phyloP scores from a whole-genome alignment of 305 asterid species.

The Solanum hybrid region DNA sequence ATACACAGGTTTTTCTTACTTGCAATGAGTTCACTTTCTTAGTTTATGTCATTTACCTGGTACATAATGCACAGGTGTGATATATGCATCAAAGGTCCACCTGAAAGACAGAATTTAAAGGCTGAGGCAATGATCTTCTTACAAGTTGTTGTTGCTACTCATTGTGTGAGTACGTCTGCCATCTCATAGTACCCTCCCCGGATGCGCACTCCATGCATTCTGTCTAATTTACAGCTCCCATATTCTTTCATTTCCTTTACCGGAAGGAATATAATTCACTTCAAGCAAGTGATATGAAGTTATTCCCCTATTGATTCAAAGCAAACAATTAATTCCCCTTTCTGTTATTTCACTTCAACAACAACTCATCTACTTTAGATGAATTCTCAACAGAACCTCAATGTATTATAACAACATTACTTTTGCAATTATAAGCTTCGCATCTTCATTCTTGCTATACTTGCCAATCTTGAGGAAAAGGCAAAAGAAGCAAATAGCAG shows the following conservation, averaged over 20 bases:
- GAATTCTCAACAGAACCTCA: background rate
- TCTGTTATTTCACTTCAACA: background rate
- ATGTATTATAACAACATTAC: slow-evolving; percentile 15
- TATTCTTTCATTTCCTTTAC: background rate
- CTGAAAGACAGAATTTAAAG: slow-evolving; percentile 46
- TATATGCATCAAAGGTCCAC: slow-evolving; percentile 54
- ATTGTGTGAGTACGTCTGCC: slow-evolving; percentile 31
- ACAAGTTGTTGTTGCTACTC: slow-evolving; percentile 44
- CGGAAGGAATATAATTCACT: background rate
- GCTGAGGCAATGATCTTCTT: slow-evolving; percentile 40
- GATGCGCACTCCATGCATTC: slow-evolving; percentile 13
- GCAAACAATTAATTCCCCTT: slow-evolving; percentile 4
- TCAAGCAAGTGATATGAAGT: background rate
- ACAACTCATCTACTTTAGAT: background rate
- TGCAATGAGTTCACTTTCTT: background rate
- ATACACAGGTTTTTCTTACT: background rate
- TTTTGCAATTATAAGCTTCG: slow-evolving; percentile 8
- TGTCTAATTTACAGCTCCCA: too few species aligned
- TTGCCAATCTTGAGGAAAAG: slow-evolving; percentile 16
- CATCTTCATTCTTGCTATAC: slow-evolving; percentile 18
- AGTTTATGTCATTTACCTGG: background rate
- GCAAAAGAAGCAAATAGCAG: slow-evolving; percentile 5
- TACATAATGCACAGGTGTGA: slow-evolving; percentile 49
- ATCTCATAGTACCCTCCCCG: slow-evolving; percentile 24
- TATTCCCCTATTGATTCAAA: background rate